Evolutionary conservation across 306 rosid genomes (phyloP).

Genomic region (Adenanthera pavonina): DNA sequence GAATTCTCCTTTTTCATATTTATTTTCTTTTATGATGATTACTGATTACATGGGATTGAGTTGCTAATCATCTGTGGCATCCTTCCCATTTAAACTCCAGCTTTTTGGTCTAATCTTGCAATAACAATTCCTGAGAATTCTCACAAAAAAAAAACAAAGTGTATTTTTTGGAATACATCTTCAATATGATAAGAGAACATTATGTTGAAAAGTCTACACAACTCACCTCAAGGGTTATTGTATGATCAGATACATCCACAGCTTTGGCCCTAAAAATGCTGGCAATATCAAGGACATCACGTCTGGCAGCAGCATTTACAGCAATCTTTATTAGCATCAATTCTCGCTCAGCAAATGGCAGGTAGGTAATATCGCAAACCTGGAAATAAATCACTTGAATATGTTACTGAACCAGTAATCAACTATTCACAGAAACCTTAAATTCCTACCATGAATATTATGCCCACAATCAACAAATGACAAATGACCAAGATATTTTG

Average conservation of each 20-base stretch:
- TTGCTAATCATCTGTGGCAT: too few species aligned
- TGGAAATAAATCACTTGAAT: constrained; percentile 40
- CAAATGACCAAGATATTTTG: neutral
- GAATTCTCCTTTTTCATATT: too few species aligned
- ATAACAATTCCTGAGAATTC: too few species aligned
- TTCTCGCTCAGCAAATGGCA: constrained; percentile 89
- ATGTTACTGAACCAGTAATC: neutral
- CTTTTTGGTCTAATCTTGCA: too few species aligned
- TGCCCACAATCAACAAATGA: neutral
- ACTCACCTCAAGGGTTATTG: constrained; percentile 83
- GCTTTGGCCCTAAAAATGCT: constrained; percentile 83
- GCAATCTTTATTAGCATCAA: constrained; percentile 85
- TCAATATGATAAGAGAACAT: constrained; percentile 17
- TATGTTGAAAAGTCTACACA: constrained; percentile 27
- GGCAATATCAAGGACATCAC: constrained; percentile 87
- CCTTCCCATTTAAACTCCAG: too few species aligned
- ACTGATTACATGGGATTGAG: too few species aligned
- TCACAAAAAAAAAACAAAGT: too few species aligned
- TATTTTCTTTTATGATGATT: too few species aligned
- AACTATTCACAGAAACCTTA: constrained; percentile 13
- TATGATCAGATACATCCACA: constrained; percentile 84
- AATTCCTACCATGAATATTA: neutral
- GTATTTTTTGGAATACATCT: too few species aligned
- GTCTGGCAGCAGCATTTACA: constrained; percentile 77
- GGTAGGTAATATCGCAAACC: constrained; percentile 79